phyloP scores from a whole-genome alignment of 495 filamentous ascomycete genomes.

The Penicillium coprophilum region DNA sequence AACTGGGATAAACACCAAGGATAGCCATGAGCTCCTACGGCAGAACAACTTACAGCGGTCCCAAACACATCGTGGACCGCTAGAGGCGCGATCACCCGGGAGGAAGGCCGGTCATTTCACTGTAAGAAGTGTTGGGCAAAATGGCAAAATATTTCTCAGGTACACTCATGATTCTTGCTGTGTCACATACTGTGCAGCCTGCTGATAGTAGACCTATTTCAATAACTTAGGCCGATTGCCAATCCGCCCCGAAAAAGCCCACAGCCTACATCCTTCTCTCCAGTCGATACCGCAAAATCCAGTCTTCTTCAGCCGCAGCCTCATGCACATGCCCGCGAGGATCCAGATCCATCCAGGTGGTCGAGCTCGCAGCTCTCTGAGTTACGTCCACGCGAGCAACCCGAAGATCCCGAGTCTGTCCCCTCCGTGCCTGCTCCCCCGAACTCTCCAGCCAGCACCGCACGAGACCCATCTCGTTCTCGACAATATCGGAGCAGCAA shows the following conservation, averaged over 20 bases:
- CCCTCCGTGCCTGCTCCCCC: constrained; percentile 29
- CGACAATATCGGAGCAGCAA: constrained; percentile 56
- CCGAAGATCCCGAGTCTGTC: constrained; percentile 30
- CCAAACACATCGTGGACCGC: constrained; percentile 30
- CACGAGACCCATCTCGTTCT: constrained; percentile 62
- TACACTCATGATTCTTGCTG: constrained; percentile 42
- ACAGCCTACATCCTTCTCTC: constrained; percentile 32
- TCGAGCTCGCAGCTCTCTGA: constrained; percentile 52
- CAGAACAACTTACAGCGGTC: constrained; percentile 43
- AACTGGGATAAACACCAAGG: constrained; percentile 45
- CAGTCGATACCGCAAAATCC: constrained; percentile 37
- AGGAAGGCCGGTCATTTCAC: constrained; percentile 77
- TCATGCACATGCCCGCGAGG: constrained; percentile 25
- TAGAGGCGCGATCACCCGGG: constrained; percentile 34
- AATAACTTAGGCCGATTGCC: constrained; percentile 47
- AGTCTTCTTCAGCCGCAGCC: constrained; percentile 31
- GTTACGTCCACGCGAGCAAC: constrained; percentile 37
- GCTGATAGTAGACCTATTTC: constrained; percentile 24
- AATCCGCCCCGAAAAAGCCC: constrained; percentile 38
- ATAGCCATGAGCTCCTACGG: constrained; percentile 49
- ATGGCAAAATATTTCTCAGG: constrained; percentile 93
- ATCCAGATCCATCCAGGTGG: constrained; percentile 41
- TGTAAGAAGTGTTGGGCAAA: constrained; percentile 90
- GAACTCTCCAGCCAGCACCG: constrained; percentile 34
- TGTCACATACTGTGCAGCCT: constrained; percentile 21